Base-by-base conservation (phyloP, 2,329 filamentous ascomycete genomes). In the Ophiostoma montium region DNA sequence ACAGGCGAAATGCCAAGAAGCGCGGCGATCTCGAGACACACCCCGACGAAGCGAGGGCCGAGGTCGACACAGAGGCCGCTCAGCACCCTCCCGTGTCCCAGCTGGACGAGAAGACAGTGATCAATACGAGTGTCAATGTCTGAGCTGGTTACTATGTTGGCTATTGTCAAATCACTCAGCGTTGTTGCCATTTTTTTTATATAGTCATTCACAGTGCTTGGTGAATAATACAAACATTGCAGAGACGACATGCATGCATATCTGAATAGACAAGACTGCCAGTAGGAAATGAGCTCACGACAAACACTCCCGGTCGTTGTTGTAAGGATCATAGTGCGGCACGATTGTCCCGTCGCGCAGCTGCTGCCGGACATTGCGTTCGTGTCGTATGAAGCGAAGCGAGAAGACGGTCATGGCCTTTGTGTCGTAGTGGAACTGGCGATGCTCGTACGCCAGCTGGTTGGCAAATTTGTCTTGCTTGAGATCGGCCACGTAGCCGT, bases 401-500 rank as follows among this genome's bases (percentile, higher is more conserved):
- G 50, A 35, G 12, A 42, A 30, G 33, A 6, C 15, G 2, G 16
- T 3, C 13, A 46, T 48, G 31, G 35, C 16, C 19, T 35, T 32
- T 15, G 42, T 51, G 21, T 48, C 50, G 35, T 48, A 48, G 35
- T 48, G 46, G 23, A 48, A 41, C 50, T 51, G 50, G 27, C 41
- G 41, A 35, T 48, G 41, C 19, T 51, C 46, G 46, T 48, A 48
- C 39, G 21, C 23, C 23, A 45, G 35, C 39, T 48, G 45, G 10
- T 47, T 32, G 15, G 49, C 45, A 47, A 47, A 47, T 6, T 21
- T 36, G 5, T 32, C 44, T 31, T 31, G 16, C 30, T 50, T 50
- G 15, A 47, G 16, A 16, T 32, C 18, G 9, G 45, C 9, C 13
- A 47, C 38, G n/a, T 47, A 39, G 5, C 18, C 10, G n/a, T 39